Conservation (phyloP, 805 yeast genomes). For the Nakazawaea wyomingensis region DNA sequence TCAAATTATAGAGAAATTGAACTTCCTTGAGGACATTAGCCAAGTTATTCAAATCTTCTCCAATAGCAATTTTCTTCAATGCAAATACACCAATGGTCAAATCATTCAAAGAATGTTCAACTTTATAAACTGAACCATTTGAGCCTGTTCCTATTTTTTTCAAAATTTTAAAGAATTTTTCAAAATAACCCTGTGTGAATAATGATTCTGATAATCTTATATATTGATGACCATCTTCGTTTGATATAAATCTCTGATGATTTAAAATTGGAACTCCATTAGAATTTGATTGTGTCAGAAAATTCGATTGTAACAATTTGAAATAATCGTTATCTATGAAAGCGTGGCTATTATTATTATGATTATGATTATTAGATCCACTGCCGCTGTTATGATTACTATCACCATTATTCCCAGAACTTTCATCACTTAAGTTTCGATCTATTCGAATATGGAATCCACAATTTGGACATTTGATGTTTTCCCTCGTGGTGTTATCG, state of each 20-base stretch:
- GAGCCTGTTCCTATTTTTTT: slow-evolving; percentile 75
- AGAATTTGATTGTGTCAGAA: neutral
- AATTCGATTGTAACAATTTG: slow-evolving; percentile 8
- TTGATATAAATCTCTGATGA: slow-evolving; percentile 1
- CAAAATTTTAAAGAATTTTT: slow-evolving; percentile 59
- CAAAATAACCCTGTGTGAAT: slow-evolving; percentile 79
- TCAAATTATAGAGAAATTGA: slow-evolving; percentile 53
- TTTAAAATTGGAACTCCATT: too few species aligned
- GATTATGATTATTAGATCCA: neutral
- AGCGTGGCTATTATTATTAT: neutral
- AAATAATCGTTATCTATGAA: slow-evolving; percentile 11
- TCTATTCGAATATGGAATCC: slow-evolving; percentile 1
- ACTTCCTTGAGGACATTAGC: slow-evolving; percentile 74
- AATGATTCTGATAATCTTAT: slow-evolving; percentile 23
- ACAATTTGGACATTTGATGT: slow-evolving; percentile 5
- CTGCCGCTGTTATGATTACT: neutral
- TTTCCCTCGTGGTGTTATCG: neutral
- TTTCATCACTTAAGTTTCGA: neutral
- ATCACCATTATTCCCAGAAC: neutral
- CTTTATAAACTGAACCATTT: slow-evolving; percentile 79
- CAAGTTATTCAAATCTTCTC: slow-evolving; percentile 66
- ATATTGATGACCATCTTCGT: slow-evolving; percentile 1
- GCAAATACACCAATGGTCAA: slow-evolving; percentile 77
- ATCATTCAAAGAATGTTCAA: slow-evolving; percentile 72
- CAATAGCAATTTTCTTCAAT: slow-evolving; percentile 78